These are phyloP conservation scores for Coleophoma eucalyptorum DNA, from an alignment of 2,329 filamentous ascomycete species.

Conservation along the genomic window DNA sequence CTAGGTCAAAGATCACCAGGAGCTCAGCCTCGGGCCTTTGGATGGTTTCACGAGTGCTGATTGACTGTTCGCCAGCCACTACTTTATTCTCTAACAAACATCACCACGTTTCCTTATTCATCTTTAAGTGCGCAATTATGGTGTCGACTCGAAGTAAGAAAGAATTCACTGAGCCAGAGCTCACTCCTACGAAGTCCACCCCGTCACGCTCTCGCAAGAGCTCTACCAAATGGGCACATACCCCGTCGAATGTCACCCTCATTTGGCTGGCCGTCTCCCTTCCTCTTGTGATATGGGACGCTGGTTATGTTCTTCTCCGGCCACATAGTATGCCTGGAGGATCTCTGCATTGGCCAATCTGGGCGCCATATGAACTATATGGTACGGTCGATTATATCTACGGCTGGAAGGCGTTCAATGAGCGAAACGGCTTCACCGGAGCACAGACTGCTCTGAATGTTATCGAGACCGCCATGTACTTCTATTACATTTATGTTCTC, in stretches of 20 bases:
- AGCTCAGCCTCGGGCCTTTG: background rate
- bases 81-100: background rate
- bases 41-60: background rate
- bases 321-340: constrained; percentile 67
- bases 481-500: constrained; percentile 55
- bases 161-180: constrained; percentile 37
- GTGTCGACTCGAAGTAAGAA: constrained; percentile 51
- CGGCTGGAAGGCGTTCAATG: constrained; percentile 58
- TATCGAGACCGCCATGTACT: constrained; percentile 54
- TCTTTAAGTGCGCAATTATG: constrained; percentile 31
- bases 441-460: constrained; percentile 59
- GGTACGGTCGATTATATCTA: constrained; percentile 64
- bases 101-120: background rate
- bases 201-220: constrained; percentile 18
- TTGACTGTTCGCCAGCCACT: background rate
- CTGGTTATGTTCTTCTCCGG: constrained; percentile 59
- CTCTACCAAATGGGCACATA: constrained; percentile 48
- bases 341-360: constrained; percentile 55
- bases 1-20: background rate
- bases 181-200: constrained; percentile 15
- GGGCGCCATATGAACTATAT: constrained; percentile 64
- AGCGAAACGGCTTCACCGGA: constrained; percentile 58
- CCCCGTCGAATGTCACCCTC: constrained; percentile 52
- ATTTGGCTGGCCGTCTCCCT: constrained; percentile 61
- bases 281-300: constrained; percentile 65